phyloP scores from a whole-genome alignment of 805 yeast genomes.

The Pichia sporocuriosa region DNA sequence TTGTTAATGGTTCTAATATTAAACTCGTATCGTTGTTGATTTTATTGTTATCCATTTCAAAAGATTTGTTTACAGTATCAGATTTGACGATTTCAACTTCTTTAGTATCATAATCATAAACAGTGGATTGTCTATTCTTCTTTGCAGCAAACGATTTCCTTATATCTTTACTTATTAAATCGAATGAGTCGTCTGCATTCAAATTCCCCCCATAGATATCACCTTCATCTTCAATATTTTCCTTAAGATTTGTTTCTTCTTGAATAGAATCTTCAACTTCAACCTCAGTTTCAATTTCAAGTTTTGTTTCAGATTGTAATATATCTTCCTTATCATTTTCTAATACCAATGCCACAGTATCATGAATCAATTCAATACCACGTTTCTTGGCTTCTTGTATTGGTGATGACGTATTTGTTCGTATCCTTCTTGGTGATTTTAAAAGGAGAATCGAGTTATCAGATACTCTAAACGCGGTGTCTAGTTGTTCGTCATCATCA shows the following conservation, averaged over 20 bases:
- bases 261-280: neutral
- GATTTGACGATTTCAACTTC: too few species aligned
- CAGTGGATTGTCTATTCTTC: too few species aligned
- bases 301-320: neutral
- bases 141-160: constrained; percentile 27
- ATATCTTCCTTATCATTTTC: too few species aligned
- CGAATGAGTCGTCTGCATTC: constrained; percentile 22
- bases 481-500: neutral
- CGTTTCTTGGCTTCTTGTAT: constrained; percentile 14
- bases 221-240: neutral
- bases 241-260: too few species aligned
- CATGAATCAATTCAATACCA: constrained; percentile 16
- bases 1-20: neutral
- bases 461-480: neutral
- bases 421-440: constrained; percentile 21
- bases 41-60: neutral
- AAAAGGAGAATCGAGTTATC: constrained; percentile 15
- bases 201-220: neutral
- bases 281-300: neutral
- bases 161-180: constrained; percentile 26
- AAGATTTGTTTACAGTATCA: too few species aligned
- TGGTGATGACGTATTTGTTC: constrained; percentile 17
- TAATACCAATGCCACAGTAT: constrained; percentile 10
- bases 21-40: neutral
- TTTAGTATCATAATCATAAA: too few species aligned